Evolutionary conservation across 345 rosid species (phyloP).

Genomic region (Hibiscus trionum): DNA sequence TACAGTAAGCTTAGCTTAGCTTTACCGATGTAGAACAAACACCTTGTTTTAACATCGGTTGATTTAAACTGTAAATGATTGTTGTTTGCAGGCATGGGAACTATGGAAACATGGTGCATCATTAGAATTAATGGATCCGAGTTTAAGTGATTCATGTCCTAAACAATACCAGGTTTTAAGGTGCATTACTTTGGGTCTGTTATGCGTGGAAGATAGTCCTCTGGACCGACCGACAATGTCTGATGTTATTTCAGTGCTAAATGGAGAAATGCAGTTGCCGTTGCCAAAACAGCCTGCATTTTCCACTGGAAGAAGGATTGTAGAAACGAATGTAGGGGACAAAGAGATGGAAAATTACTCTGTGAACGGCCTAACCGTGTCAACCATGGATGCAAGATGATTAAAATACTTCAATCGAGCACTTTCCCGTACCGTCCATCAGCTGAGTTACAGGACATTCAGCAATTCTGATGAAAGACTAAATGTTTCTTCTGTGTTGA

Average conservation of each 20-base stretch:
- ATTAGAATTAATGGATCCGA: background rate
- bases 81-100: background rate
- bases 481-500: background rate
- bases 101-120: background rate
- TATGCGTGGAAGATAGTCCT: slow-evolving; percentile 1
- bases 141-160: background rate
- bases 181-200: background rate
- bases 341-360: background rate
- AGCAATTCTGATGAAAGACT: background rate
- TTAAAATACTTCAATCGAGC: background rate
- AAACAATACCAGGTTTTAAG: background rate
- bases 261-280: background rate
- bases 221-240: background rate
- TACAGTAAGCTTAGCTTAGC: background rate
- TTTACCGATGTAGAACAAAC: background rate
- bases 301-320: background rate
- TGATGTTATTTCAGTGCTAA: background rate
- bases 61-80: background rate
- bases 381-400: background rate
- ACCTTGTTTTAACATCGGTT: background rate
- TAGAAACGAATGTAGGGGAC: background rate
- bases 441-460: background rate
- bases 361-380: background rate
- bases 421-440: no score
- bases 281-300: background rate